Evolutionary conservation across 768 basidiomycete genomes (phyloP), one percentile per base, ranked within the genome.

Genomic region (Dioszegia aurantiaca): DNA sequence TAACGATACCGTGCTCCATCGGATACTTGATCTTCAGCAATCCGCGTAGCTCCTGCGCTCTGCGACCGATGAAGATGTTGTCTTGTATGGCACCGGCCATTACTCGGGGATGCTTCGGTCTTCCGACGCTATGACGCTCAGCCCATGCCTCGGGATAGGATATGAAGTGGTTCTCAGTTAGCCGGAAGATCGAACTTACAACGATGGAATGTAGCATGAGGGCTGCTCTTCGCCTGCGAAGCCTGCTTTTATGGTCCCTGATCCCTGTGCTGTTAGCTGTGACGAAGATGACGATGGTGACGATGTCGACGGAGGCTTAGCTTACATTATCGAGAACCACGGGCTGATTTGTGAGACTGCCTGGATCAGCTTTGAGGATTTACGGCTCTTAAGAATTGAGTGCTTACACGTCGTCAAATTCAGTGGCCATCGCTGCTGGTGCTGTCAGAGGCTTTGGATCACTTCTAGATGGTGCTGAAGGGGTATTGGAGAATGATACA

Each of bases 151-250:
- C 33, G 33, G 14, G 33, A 6, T 33, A 14, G 33, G 33, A 33
- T 14, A n/a, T n/a, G n/a, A 6, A 33, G 14, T 33, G 14, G 33
- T 6, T 14, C 33, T 31, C 24, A 24, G 2, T 23, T 26, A 30
- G 14, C 11, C 33, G n/a, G 5, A 61, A 55, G n/a, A 54, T 2
- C 4, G 24, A 21, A 47, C 91, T 80, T 79, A 95, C 93, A 91
- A 97, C 64, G 92, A 95, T 62, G 95, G 93, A 73, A 98, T 98
- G 83, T 93, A 98, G 76, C 93, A 97, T 83, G 95, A 95, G 41
- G 95, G 95, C 75, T 95, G 92, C 78, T 97, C 94, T 78, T 97
- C 89, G 44, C 95, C 95, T 54, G 95, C 95, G 75, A 99, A 99
- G 39, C 95, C 95, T 60, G 95, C 95, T 78, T 98, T 99, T 77